Evolutionary conservation across 2,329 filamentous ascomycete genomes (phyloP), one percentile per base, ranked within the genome.

Genomic region (Alternaria infectoria): DNA sequence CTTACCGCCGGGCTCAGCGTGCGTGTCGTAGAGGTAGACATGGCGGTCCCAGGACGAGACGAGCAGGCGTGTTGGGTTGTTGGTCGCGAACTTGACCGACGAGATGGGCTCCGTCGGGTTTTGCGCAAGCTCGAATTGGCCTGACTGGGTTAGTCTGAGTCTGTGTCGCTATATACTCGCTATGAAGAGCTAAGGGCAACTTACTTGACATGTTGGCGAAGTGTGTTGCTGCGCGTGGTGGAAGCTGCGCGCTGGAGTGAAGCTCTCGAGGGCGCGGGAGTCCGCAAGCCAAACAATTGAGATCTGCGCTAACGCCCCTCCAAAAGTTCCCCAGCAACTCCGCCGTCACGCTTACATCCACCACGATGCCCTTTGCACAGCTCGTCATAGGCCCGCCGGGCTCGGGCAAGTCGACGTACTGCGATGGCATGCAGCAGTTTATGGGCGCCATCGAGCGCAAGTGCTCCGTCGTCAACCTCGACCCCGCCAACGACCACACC

Each of bases 391-490:
- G 96, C n/a, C 95, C 94, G 70, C 96, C 96, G 7, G 96, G 96
- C 74, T 90, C 93, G 28, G 96, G 96, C 65, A 99, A 99, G 83
- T 97, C 93, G 69, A 99, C 96, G 8, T 97, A 97, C 80, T 98
- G 95, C 85, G 93, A 98, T 89, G 96, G 96, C 77, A 97, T 99
- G 92, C 93, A 97, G 77, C 96, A 99, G 83, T 99, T 99, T 83
- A 91, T 98, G 86, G 91, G 91, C 69, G 95, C 96, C 67, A 97
- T 99, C 78, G 93, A 94, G 64, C 91, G 96, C 60, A 94, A 96
- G 80, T 97, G 93, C 84, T 96, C 93, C 15, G 90, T 98, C 40
- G 93, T 97, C 62, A 99, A 99, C 79, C 90, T 99, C 69, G 96
- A 99, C 81, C 96, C 96, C 25, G 96, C 96, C 58, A 99, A 99